Evolutionary conservation across 805 yeast species (phyloP).

Genomic region (Trichomonascus vanleenenianus): DNA sequence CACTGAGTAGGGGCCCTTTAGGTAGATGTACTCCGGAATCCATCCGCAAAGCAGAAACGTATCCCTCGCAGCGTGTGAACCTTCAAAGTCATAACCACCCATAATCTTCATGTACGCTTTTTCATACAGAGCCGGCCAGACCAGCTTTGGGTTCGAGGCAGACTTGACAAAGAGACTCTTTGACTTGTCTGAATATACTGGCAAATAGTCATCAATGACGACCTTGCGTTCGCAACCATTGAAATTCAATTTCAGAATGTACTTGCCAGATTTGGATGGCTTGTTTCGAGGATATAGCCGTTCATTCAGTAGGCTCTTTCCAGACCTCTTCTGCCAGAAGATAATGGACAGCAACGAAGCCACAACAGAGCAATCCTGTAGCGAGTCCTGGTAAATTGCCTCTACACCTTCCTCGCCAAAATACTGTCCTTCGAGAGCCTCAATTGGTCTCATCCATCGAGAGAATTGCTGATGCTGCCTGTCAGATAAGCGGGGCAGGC

Average conservation of each 20-base stretch:
- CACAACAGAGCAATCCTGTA: conserved; percentile 70
- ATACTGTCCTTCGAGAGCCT: conserved; percentile 8
- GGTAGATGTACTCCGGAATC: conserved; percentile 52
- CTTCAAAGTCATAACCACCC: conserved; percentile 56
- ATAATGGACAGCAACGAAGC: conserved; percentile 53
- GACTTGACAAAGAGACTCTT: conserved; percentile 33
- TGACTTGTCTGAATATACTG: conserved; percentile 21
- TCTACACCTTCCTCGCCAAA: conserved; percentile 8
- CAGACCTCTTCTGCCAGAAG: conserved; percentile 19
- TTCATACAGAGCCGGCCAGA: conserved; percentile 72
- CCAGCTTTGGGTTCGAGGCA: conserved; percentile 25
- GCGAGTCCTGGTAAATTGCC: conserved; percentile 18
- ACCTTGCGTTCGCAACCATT: conserved; percentile 49
- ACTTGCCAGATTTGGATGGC: conserved; percentile 23
- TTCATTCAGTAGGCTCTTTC: conserved; percentile 13
- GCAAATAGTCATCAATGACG: conserved; percentile 40
- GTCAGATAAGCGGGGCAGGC: conserved; percentile 13
- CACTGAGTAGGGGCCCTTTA: conserved; percentile 20
- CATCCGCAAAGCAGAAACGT: conserved; percentile 60
- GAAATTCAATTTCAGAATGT: conserved; percentile 37
- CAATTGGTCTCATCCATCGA: conserved; percentile 18
- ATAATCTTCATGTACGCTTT: conserved; percentile 60
- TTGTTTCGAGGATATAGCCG: conserved; percentile 20
- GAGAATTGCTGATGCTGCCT: conserved; percentile 10
- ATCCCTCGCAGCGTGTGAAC: conserved; percentile 73